These are phyloP conservation scores for Yarrowia hollandica DNA, from an alignment of 805 yeast species.

Conservation along the genomic window DNA sequence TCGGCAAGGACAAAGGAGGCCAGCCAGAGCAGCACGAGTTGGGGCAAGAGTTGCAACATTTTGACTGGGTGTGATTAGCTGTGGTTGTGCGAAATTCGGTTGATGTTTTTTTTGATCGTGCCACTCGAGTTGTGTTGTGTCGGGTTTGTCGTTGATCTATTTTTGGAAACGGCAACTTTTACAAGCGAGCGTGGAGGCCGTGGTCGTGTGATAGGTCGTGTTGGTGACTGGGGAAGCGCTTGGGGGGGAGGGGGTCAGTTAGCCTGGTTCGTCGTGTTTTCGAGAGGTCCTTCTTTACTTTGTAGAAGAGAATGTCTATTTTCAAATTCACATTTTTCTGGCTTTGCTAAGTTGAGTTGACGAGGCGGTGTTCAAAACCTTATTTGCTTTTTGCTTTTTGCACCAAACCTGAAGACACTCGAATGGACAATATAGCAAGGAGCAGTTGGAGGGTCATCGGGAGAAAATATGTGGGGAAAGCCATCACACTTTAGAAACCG, in stretches of 20 bases:
- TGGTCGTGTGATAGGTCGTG: background rate
- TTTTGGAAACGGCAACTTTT: background rate
- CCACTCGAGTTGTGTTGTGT: slow-evolving; percentile 1
- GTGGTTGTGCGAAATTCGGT: background rate
- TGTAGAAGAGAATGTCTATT: slow-evolving; percentile 6
- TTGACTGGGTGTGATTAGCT: background rate
- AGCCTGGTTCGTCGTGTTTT: background rate
- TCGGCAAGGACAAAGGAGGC: slow-evolving; percentile 47
- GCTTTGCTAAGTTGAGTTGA: slow-evolving; percentile 18
- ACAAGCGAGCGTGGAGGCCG: slow-evolving; percentile 13
- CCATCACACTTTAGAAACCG: no score
- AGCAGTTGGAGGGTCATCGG: background rate
- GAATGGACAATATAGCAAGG: background rate
- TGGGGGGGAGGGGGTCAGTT: background rate
- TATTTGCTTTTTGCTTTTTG: background rate
- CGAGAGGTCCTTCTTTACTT: background rate
- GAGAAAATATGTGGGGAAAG: background rate
- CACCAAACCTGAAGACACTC: background rate
- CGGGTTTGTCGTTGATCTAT: background rate
- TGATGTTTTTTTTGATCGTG: background rate
- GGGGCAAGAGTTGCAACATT: slow-evolving; percentile 29
- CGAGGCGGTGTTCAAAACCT: slow-evolving; percentile 24
- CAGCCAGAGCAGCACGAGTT: slow-evolving; percentile 28
- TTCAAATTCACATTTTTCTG: slow-evolving; percentile 16
- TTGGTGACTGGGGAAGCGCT: background rate